Conservation (phyloP, 768 basidiomycete genomes). For the Pisolithus orientalis region DNA sequence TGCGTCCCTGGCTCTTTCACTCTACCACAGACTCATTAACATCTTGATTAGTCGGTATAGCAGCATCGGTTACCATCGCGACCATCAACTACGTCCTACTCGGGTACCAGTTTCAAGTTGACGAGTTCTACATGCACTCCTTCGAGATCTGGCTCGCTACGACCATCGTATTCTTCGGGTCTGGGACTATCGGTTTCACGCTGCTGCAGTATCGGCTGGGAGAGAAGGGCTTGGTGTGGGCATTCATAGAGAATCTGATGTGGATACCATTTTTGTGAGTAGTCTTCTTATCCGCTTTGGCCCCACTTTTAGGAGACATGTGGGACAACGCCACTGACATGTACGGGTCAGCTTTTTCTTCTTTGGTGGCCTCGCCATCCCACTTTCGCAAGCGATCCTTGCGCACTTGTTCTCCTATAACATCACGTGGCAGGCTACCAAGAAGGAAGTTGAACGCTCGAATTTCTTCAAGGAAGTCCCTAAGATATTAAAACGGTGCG, state of each 20-base stretch:
- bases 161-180: constrained; percentile 70
- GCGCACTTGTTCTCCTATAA: constrained; percentile 55
- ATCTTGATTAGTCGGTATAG: constrained; percentile 40
- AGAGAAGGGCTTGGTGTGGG: constrained; percentile 19
- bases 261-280: constrained; percentile 35
- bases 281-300: constrained; percentile 6
- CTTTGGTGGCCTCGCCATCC: constrained; percentile 52
- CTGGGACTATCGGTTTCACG: constrained; percentile 66
- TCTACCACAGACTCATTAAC: background rate
- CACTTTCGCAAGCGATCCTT: constrained; percentile 46
- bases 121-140: constrained; percentile 71
- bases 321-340: constrained; percentile 3
- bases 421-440: constrained; percentile 52
- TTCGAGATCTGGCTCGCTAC: constrained; percentile 81
- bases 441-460: constrained; percentile 81
- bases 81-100: constrained; percentile 71
- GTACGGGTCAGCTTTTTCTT: constrained; percentile 35
- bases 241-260: constrained; percentile 19
- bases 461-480: constrained; percentile 92
- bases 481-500: constrained; percentile 53
- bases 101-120: constrained; percentile 65
- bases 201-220: constrained; percentile 71
- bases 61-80: constrained; percentile 58
- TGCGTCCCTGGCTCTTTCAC: constrained; percentile 20
- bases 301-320: background rate